phyloP scores from a whole-genome alignment of 805 yeast species.

The Barnettozyma vustinii region DNA sequence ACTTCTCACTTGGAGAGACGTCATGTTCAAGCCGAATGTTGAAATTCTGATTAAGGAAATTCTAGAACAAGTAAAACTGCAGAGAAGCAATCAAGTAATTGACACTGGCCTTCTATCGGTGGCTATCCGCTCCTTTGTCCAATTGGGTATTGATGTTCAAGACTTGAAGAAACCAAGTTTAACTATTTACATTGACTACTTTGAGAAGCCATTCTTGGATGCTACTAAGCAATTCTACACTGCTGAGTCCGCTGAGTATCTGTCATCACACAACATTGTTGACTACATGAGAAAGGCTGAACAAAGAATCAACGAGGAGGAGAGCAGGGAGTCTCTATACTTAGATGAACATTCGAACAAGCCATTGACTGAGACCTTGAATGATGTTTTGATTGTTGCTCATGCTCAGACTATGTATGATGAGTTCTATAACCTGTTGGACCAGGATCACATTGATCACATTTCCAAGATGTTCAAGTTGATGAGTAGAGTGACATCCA shows the following conservation, averaged over 20 bases:
- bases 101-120: slow-evolving; percentile 60
- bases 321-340: slow-evolving; percentile 67
- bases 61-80: slow-evolving; percentile 66
- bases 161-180: slow-evolving; percentile 83
- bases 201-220: slow-evolving; percentile 71
- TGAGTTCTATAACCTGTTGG: slow-evolving; percentile 72
- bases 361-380: slow-evolving; percentile 69
- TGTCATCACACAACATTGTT: slow-evolving; percentile 73
- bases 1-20: slow-evolving; percentile 80
- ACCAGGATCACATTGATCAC: slow-evolving; percentile 65
- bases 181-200: slow-evolving; percentile 72
- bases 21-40: slow-evolving; percentile 67
- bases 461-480: slow-evolving; percentile 72
- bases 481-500: slow-evolving; percentile 70
- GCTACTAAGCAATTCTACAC: slow-evolving; percentile 64
- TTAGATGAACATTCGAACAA: slow-evolving; percentile 83
- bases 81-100: slow-evolving; percentile 73
- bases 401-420: slow-evolving; percentile 73
- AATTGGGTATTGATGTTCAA: slow-evolving; percentile 84
- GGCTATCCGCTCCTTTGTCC: slow-evolving; percentile 82
- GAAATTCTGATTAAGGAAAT: slow-evolving; percentile 61
- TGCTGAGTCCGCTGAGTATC: slow-evolving; percentile 60
- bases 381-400: slow-evolving; percentile 67
- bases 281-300: slow-evolving; percentile 89
- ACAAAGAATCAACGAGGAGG: slow-evolving; percentile 76